Base-by-base conservation (phyloP, 257 asterid species). In the Solanum paucissectum region DNA sequence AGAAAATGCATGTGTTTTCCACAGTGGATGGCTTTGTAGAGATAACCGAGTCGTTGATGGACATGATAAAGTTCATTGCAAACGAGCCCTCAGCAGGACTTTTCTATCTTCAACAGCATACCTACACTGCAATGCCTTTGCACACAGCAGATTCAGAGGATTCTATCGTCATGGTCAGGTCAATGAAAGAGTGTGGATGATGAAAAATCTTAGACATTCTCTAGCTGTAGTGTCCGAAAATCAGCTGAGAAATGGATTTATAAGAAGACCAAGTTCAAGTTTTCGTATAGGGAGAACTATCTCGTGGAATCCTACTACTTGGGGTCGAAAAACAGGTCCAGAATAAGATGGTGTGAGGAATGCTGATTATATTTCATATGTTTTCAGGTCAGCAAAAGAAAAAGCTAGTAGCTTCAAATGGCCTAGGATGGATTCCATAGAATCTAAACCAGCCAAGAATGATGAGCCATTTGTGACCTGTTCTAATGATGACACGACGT, bases 1-100 rank as follows among this genome's bases (percentile, higher is more conserved):
- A 90, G 90, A 93, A 90, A 90, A 97, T 97, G 98, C 95, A 93
- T 23, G 95, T 83, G 34, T 90, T 95, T 73, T 95, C 98, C 88
- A 79, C 94, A 46, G 98, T 90, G 10, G 98, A 94, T 40, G 98
- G 99, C 88, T 96, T 96, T 88, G 92, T 90, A 90, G 98, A 95
- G 92, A 92, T 97, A 94, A 92, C 91, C n/a, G 94, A 93, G 86
- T 89, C 92, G 83, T 87, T 94, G 88, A 94, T 94, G 40, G 98
- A 94, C 88, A 97, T 95, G 99, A 93, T 95, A 52, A 94, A 92
- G 88, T 95, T 90, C 46, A 94, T 94, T 88, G 99, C 99, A 6
- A 97, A 97, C 38, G 99, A 97, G 87, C 98, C 99, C 91, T 94
- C 99, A 4, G 94, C 94, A 89, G 99, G 99, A 84, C 97, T 96